Conservation (phyloP, 805 yeast species). For the Spathaspora arborariae region DNA sequence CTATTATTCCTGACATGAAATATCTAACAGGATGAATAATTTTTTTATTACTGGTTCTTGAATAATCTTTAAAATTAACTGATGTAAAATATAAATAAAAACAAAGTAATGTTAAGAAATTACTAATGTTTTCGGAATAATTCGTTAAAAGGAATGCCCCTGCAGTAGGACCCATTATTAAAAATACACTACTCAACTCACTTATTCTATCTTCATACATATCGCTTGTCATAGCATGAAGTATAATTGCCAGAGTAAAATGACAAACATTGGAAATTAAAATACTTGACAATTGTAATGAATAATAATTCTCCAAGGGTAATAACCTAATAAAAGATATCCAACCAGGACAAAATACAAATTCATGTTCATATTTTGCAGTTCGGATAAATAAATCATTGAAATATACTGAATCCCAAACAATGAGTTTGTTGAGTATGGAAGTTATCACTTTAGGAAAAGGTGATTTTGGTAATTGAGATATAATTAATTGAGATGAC, state of each 20-base stretch:
- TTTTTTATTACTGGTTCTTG: conserved; percentile 16
- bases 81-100: conserved; percentile 46
- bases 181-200: conserved; percentile 38
- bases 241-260: conserved; percentile 41
- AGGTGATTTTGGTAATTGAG: not conserved
- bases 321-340: conserved; percentile 41
- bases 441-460: not conserved
- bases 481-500: conserved; percentile 39
- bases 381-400: conserved; percentile 50
- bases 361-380: conserved; percentile 76
- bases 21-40: conserved; percentile 22
- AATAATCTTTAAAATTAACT: conserved; percentile 17
- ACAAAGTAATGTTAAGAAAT: conserved; percentile 56
- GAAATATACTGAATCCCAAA: conserved; percentile 89
- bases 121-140: conserved; percentile 74
- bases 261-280: conserved; percentile 51
- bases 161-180: conserved; percentile 60
- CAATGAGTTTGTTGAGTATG: conserved; percentile 50
- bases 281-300: conserved; percentile 31
- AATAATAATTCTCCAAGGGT: conserved; percentile 11
- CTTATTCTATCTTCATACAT: conserved; percentile 20
- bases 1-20: conserved; percentile 48
- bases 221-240: conserved; percentile 48
- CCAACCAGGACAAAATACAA: conserved; percentile 85
- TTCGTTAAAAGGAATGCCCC: conserved; percentile 73